These are phyloP conservation scores for Rhodomyrtus tomentosa DNA, from an alignment of 345 rosid genomes.

Conservation along the genomic window DNA sequence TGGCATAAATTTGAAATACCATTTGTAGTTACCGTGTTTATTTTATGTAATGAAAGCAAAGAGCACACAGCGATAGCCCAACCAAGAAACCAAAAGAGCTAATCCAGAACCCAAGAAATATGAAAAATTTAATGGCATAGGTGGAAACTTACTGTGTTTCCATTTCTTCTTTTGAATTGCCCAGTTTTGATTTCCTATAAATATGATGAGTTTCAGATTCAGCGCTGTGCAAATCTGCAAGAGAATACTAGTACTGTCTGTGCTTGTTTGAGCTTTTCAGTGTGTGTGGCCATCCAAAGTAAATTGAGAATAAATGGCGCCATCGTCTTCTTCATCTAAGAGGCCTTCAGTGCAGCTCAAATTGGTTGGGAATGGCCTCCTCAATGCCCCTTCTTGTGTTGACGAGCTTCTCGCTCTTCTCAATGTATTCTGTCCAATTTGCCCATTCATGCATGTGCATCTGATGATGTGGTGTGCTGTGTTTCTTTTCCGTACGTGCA, in stretches of 20 bases:
- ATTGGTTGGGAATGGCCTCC: conserved; percentile 44
- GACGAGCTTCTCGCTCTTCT: conserved; percentile 37
- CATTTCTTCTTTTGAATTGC: neutral
- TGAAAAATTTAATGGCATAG: neutral
- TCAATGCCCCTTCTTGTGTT: conserved; percentile 32
- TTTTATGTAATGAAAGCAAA: neutral
- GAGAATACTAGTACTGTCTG: neutral
- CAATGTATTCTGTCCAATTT: conserved; percentile 26
- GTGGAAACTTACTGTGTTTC: neutral
- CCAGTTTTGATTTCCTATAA: neutral
- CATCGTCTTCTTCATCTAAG: conserved; percentile 13
- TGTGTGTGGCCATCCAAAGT: neutral
- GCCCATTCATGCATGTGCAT: neutral
- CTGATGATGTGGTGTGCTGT: neutral
- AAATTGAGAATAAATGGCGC: conserved; percentile 21
- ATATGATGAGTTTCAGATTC: neutral
- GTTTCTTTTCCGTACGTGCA: neutral
- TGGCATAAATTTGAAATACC: neutral
- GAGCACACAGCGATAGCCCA: neutral
- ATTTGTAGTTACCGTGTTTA: neutral
- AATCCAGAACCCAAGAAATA: neutral
- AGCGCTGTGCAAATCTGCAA: neutral
- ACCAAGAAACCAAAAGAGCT: neutral
- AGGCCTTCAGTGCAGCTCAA: conserved; percentile 23
- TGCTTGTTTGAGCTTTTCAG: conserved; percentile 20